Percentiles rank a stretch among this genome's conserved stretches.
Conservation (phyloP, 2,329 filamentous ascomycete genomes). For the Pseudogymnoascus pannorum region DNA sequence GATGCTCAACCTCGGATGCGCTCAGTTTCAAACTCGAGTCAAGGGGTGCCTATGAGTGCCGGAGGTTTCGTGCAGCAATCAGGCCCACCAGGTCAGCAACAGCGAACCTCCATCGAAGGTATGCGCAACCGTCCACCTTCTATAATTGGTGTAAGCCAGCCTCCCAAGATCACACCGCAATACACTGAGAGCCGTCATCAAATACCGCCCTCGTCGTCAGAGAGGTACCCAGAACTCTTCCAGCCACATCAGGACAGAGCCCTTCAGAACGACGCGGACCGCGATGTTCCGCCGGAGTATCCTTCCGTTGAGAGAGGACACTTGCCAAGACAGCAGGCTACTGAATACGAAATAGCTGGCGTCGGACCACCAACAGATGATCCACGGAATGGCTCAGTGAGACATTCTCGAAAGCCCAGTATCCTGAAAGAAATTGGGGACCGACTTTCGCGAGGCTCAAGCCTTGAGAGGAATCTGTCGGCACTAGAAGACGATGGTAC, state of each 20-base stretch:
- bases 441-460: conserved; percentile 27
- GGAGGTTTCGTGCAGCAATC: background rate
- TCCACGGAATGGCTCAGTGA: conserved; percentile 28
- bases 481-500: background rate
- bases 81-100: background rate
- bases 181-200: conserved; percentile 13
- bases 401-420: conserved; percentile 28
- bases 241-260: conserved; percentile 24
- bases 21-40: background rate
- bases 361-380: conserved; percentile 32
- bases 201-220: conserved; percentile 44
- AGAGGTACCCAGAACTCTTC: conserved; percentile 44
- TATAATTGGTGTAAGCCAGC: background rate
- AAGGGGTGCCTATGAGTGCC: background rate
- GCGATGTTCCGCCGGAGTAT: conserved; percentile 23
- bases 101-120: background rate
- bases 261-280: conserved; percentile 16
- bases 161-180: background rate
- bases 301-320: conserved; percentile 24
- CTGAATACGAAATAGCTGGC: conserved; percentile 33
- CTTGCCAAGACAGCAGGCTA: conserved; percentile 35
- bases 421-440: conserved; percentile 47
- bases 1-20: background rate
- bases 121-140: background rate
- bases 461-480: conserved; percentile 20